A percentile compares a stretch with the other conserved stretches of the same genome.
phyloP scores from a whole-genome alignment of 345 rosid species.

The Triadica sebifera region DNA sequence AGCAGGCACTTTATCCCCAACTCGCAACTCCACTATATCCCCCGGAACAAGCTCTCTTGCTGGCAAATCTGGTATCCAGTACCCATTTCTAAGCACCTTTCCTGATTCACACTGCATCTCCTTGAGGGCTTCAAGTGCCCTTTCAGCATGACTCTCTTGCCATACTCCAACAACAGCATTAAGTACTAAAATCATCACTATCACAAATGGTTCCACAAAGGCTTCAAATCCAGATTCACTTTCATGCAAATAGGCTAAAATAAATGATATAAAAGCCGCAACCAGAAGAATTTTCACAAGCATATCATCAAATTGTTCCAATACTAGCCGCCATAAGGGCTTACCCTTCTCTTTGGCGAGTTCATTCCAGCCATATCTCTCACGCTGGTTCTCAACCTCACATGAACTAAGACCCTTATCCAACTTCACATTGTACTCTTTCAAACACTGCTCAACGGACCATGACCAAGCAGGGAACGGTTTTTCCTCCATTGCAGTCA shows the following conservation, averaged over 20 bases:
- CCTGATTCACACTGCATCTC: slow-evolving; percentile 86
- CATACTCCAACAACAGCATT: slow-evolving; percentile 91
- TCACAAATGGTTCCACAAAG: slow-evolving; percentile 86
- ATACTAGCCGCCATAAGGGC: slow-evolving; percentile 72
- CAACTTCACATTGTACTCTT: slow-evolving; percentile 57
- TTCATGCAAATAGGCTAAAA: slow-evolving; percentile 70
- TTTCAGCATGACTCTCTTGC: slow-evolving; percentile 95
- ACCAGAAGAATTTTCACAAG: slow-evolving; percentile 87
- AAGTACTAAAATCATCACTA: slow-evolving; percentile 64
- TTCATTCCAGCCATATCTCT: slow-evolving; percentile 75
- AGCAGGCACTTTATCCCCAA: slow-evolving; percentile 90
- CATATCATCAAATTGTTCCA: slow-evolving; percentile 83
- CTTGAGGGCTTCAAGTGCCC: slow-evolving; percentile 89
- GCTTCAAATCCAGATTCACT: slow-evolving; percentile 58
- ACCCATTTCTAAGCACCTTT: slow-evolving; percentile 73
- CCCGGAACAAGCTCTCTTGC: slow-evolving; percentile 89
- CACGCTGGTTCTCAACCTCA: slow-evolving; percentile 65
- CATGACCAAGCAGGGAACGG: slow-evolving; percentile 75
- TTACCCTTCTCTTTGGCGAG: slow-evolving; percentile 83
- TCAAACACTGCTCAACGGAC: slow-evolving; percentile 76
- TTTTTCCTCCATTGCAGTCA: slow-evolving; percentile 55
- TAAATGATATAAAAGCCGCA: slow-evolving; percentile 79
- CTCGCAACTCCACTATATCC: slow-evolving; percentile 75
- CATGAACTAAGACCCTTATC: slow-evolving; percentile 61
- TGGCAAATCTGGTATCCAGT: slow-evolving; percentile 57